Base-by-base conservation (phyloP, 148 eudicot genomes). In the Euryodendron excelsum region DNA sequence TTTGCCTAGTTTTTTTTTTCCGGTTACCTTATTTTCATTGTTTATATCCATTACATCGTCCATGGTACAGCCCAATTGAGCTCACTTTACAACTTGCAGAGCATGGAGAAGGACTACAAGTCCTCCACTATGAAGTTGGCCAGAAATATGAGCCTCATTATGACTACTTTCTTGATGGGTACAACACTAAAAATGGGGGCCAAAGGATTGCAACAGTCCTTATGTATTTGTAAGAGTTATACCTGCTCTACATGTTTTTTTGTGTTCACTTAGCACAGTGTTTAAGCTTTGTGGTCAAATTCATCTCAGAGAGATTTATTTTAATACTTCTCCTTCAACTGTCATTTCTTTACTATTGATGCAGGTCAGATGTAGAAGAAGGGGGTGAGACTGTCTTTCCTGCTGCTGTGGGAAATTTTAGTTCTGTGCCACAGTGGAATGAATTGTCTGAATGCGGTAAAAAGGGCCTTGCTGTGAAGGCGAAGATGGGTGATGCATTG, bases 61-160 rank as follows among this genome's bases (percentile, higher is more conserved):
- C 44, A 20, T 25, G 7, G 30, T 56, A 10, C 23, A 12, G 31
- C 23, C 30, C 18, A 9, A 39, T 70, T 45, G 14, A 31, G 47
- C 76, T 71, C n/a, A 69, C 59, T 69, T 41, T 23, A 36, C 47
- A 65, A 66, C 55, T 67, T 59, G 41, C 84, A 85, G 88, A 82
- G 73, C 84, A 85, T 63, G 88, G 88, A 69, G 96, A 91, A 77
- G 93, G 96, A 81, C 87, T 91, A 36, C 96, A 91, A 80, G 80
- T 91, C 81, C 93, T 91, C 60, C 93, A 87, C 75, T 90, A 91
- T 75, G 96, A 90, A 81, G 91, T 77, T 73, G 93, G 96, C 55
- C 93, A 91, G 77, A 91, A 91, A 78, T 91, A 89, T 50, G 96
- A 90, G 73, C 91, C 96, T 78, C 96, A 91, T 72, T 88, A 69